phyloP scores from a whole-genome alignment of 2,329 filamentous ascomycete species.

The Paracoccidioides lutzii region DNA sequence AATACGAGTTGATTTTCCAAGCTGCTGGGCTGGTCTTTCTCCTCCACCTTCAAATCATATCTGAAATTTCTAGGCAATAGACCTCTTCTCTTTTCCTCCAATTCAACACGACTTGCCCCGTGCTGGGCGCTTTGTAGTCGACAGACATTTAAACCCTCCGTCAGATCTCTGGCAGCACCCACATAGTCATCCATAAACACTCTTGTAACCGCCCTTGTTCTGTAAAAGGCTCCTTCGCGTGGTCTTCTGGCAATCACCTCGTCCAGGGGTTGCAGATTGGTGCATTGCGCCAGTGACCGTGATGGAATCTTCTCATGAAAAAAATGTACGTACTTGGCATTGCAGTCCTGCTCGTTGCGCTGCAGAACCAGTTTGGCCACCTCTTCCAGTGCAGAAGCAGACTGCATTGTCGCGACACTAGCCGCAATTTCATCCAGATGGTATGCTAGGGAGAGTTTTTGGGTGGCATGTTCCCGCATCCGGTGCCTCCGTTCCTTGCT shows the following conservation, averaged over 20 bases:
- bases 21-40: conserved; percentile 59
- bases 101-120: conserved; percentile 35
- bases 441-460: conserved; percentile 65
- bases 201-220: conserved; percentile 61
- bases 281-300: conserved; percentile 58
- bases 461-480: conserved; percentile 68
- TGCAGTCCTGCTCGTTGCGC: conserved; percentile 51
- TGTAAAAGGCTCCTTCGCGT: conserved; percentile 51
- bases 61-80: conserved; percentile 32
- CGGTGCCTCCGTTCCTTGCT: conserved; percentile 65
- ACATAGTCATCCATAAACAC: conserved; percentile 63
- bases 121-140: conserved; percentile 44
- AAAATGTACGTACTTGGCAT: conserved; percentile 82
- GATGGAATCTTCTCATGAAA: conserved; percentile 84
- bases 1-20: conserved; percentile 64
- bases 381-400: conserved; percentile 61
- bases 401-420: conserved; percentile 74
- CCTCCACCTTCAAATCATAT: conserved; percentile 40
- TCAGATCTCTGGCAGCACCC: conserved; percentile 58
- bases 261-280: conserved; percentile 52
- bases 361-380: conserved; percentile 62
- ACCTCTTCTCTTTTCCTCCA: conserved; percentile 33
- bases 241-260: conserved; percentile 54
- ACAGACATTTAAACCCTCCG: conserved; percentile 47
- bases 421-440: conserved; percentile 70